Percentiles rank a stretch among this genome's conserved stretches.
Conservation (phyloP, 75 land plant genomes). For the Pinus tabuliformis region DNA sequence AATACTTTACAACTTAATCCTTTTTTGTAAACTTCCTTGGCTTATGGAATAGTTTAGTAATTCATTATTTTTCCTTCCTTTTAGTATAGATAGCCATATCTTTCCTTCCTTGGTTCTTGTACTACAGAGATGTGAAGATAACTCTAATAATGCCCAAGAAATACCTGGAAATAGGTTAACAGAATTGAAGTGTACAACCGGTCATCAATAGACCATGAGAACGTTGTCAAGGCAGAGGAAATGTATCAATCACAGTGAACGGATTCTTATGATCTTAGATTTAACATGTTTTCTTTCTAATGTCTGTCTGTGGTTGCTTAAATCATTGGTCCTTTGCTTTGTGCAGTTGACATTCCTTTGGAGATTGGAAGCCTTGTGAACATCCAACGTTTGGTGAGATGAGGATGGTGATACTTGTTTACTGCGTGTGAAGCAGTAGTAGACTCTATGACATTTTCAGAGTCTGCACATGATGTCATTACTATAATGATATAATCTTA, state of each 20-base stretch:
- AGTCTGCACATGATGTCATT: neutral
- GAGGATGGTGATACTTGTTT: slow-evolving; percentile 3
- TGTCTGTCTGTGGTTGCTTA: neutral
- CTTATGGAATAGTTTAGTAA: neutral
- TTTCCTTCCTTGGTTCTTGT: too few species aligned
- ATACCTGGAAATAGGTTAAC: too few species aligned
- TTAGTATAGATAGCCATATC: too few species aligned
- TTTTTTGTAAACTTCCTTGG: neutral
- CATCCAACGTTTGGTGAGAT: slow-evolving; percentile 82
- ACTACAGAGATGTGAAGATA: too few species aligned
- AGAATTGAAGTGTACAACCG: too few species aligned
- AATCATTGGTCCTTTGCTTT: neutral
- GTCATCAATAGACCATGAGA: neutral
- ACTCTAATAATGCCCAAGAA: too few species aligned
- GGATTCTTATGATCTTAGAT: neutral
- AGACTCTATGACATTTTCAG: neutral
- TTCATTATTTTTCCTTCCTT: neutral
- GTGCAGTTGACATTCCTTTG: slow-evolving; percentile 77
- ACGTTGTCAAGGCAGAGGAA: neutral
- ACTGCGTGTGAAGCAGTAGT: neutral
- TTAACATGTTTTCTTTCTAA: neutral
- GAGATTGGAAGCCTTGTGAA: slow-evolving; percentile 72
- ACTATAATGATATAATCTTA: neutral
- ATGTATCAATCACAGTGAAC: neutral
- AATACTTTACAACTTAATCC: neutral